These are phyloP conservation scores for Berkeleyomyces rouxiae DNA, from an alignment of 2,329 filamentous ascomycete species.

Conservation along the genomic window DNA sequence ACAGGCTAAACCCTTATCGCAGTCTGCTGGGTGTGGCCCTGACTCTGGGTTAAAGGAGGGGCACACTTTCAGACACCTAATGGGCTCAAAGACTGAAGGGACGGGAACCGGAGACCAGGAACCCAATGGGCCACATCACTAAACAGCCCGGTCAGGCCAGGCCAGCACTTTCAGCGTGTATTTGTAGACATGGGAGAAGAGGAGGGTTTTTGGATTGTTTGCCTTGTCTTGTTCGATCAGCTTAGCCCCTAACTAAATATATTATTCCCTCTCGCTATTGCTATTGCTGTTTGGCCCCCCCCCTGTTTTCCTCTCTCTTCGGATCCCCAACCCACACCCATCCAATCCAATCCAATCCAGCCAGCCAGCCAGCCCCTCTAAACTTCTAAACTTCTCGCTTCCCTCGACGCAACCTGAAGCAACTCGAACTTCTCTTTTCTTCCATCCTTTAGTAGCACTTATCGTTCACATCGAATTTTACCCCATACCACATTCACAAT, in stretches of 20 bases:
- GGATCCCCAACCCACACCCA: neutral
- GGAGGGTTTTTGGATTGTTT: slow-evolving; percentile 2
- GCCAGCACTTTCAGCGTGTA: neutral
- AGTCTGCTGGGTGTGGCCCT: neutral
- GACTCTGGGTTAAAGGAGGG: neutral
- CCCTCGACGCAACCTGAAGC: neutral
- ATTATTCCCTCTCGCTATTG: neutral
- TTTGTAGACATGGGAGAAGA: neutral
- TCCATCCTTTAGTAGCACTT: no score
- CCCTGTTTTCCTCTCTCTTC: neutral
- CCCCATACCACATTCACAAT: slow-evolving; percentile 6
- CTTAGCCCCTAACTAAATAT: slow-evolving; percentile 1
- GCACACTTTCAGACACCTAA: neutral
- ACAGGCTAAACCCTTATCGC: neutral
- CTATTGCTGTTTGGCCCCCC: neutral
- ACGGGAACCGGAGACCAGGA: neutral
- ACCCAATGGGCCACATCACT: neutral
- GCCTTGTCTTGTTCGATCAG: slow-evolving; percentile 1
- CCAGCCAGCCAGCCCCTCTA: neutral
- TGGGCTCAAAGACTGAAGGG: neutral
- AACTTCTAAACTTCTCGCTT: neutral
- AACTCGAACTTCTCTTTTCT: neutral
- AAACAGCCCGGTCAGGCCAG: neutral
- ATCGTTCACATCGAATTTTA: no score
- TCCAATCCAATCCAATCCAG: no score